Evolutionary conservation across 805 yeast genomes (phyloP).

Genomic region (Wickerhamiella brachini): DNA sequence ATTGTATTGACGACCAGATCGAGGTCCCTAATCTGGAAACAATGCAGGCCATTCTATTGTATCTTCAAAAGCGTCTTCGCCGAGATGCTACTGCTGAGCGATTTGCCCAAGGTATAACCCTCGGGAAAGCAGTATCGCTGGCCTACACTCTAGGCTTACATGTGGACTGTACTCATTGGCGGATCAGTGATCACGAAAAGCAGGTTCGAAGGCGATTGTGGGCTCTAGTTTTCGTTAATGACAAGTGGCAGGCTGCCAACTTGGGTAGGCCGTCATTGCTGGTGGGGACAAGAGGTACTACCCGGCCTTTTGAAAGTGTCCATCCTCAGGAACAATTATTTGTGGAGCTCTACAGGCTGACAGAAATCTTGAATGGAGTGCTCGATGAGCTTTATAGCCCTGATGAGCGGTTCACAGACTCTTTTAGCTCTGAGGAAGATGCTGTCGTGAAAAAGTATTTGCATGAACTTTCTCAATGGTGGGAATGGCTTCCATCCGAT

Average conservation of each 20-base stretch:
- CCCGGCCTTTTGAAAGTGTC: constrained; percentile 13
- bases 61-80: constrained; percentile 20
- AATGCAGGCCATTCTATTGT: constrained; percentile 23
- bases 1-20: constrained; percentile 21
- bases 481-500: constrained; percentile 17
- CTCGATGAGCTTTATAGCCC: constrained; percentile 16
- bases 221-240: constrained; percentile 25
- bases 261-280: constrained; percentile 23
- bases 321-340: constrained; percentile 20
- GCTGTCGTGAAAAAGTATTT: constrained; percentile 14
- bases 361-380: constrained; percentile 19
- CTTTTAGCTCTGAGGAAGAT: constrained; percentile 5
- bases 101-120: constrained; percentile 14
- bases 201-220: constrained; percentile 23
- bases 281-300: not conserved
- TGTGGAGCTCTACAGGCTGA: constrained; percentile 18
- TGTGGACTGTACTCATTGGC: constrained; percentile 25
- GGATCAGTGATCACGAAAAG: constrained; percentile 22
- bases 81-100: constrained; percentile 23
- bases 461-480: constrained; percentile 16
- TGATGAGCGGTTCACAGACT: constrained; percentile 8
- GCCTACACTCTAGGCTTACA: constrained; percentile 24
- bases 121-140: constrained; percentile 21
- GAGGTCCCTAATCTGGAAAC: constrained; percentile 21
- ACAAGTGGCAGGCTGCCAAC: constrained; percentile 25